These are phyloP conservation scores for Panicum miliaceum DNA, from an alignment of 176 grass and related monocot genomes.

Conservation along the genomic window DNA sequence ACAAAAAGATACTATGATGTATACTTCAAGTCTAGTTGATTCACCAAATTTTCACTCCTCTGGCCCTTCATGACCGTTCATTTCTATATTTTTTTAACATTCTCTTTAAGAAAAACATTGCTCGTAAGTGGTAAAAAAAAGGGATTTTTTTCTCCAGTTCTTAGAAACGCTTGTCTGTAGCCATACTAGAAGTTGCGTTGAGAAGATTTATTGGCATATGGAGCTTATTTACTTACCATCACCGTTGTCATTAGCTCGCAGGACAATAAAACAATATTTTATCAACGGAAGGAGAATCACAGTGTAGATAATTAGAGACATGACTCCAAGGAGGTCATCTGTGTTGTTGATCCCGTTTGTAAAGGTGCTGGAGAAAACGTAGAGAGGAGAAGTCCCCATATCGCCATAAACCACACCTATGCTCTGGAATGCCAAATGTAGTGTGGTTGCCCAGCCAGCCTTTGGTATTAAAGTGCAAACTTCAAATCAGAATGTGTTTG, in stretches of 20 bases:
- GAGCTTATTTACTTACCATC: constrained; percentile 56
- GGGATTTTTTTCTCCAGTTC: background rate
- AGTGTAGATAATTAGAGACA: constrained; percentile 71
- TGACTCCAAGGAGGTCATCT: constrained; percentile 62
- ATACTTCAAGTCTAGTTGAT: background rate
- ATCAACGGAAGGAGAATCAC: constrained; percentile 61
- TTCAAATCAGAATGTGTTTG: constrained; percentile 23
- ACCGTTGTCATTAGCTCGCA: constrained; percentile 71
- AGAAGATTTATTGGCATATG: constrained; percentile 20
- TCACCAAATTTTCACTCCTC: background rate
- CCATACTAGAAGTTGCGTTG: background rate
- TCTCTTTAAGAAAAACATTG: background rate
- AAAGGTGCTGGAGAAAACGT: constrained; percentile 77
- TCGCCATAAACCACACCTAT: constrained; percentile 77
- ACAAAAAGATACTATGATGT: background rate
- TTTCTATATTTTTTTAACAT: background rate
- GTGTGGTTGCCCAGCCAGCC: constrained; percentile 61
- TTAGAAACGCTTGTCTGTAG: background rate
- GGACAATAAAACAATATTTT: constrained; percentile 74
- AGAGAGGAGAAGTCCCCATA: constrained; percentile 73
- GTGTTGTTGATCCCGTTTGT: constrained; percentile 53
- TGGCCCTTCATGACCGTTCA: constrained; percentile 3
- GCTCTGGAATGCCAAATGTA: constrained; percentile 70
- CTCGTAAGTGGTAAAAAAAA: background rate
- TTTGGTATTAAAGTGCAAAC: constrained; percentile 30